Evolutionary conservation across 768 basidiomycete genomes (phyloP), one percentile per base, ranked within the genome.

Genomic region (Xerocomellus chrysenteron): DNA sequence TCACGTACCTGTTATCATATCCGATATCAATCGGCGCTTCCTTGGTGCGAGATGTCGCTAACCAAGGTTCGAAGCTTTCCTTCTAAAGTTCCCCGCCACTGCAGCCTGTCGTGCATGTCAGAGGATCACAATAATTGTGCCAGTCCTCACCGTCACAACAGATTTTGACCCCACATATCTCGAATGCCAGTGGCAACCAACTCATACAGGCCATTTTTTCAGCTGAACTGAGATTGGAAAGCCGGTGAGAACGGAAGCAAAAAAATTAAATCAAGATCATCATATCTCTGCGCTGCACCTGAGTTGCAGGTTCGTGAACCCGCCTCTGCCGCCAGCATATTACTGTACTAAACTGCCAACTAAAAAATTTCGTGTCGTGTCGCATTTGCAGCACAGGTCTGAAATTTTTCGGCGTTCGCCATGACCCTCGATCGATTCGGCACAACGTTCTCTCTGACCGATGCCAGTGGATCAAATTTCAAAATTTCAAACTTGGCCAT

Each of bases 1-100:
- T 55, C 30, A 50, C 52, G 33, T 51, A 36, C 37, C 8, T 24
- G 32, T 45, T 57, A 30, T 58, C 47, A 61, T 51, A 58, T 54
- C 40, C 33, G 52, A 52, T 26, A 30, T 40, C 7, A 35, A 50
- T 24, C 9, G 9, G 7, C 2, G 57, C 62, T 62, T 65, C 61
- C 33, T 54, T 64, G 32, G 24, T 63, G 55, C 47, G 17, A 51
- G 33, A 14, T n/a, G 49, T 24, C 30, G 39, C 33, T 30, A 40
- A 37, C 42, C 7, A 17, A 41, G 9, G 33, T 41, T 43, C 47
- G 41, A 21, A 32, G 24, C 41, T 40, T 33, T 33, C 26, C 41
- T 43, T 45, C 35, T 16, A 45, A 19, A 28, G 33, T 40, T 61
- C 35, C 35, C 28, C 42, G 33, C 19, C 45, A 8, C 11, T 46